A percentile compares a stretch with the other conserved stretches of the same genome.
These are phyloP conservation scores for Euphorbia celastroides DNA, from an alignment of 441 rosid genomes.

Conservation along the genomic window DNA sequence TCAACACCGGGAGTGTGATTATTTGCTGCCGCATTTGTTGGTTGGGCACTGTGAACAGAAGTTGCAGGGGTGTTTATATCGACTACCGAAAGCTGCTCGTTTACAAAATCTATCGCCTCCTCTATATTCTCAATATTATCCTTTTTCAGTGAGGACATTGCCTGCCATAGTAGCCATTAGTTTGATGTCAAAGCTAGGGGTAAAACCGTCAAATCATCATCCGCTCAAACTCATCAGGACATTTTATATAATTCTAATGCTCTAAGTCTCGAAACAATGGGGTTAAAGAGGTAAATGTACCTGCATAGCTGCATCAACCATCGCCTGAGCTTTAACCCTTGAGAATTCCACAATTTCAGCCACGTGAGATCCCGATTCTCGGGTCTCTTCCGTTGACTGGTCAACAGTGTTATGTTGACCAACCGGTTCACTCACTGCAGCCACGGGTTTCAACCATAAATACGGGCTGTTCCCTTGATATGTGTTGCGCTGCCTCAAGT, in stretches of 20 bases:
- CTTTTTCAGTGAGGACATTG: constrained; percentile 61
- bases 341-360: constrained; percentile 73
- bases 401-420: constrained; percentile 27
- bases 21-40: constrained; percentile 34
- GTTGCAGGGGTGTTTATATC: constrained; percentile 40
- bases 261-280: too few relatives aligned
- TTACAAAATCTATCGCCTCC: constrained; percentile 71
- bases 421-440: constrained; percentile 27
- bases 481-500: constrained; percentile 47
- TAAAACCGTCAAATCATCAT: too few relatives aligned
- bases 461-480: constrained; percentile 35
- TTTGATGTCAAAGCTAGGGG: not conserved
- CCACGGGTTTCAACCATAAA: constrained; percentile 35
- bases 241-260: not conserved
- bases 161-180: constrained; percentile 42
- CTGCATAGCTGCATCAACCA: constrained; percentile 91
- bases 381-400: constrained; percentile 25
- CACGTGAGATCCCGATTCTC: constrained; percentile 68
- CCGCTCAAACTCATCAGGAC: too few relatives aligned
- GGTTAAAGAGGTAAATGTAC: constrained; percentile 27
- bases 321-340: constrained; percentile 59
- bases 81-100: constrained; percentile 51
- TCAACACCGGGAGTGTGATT: constrained; percentile 25
- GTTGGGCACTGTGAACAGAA: constrained; percentile 25
- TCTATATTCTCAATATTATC: constrained; percentile 52